Percentiles rank a stretch among this genome's conserved stretches.
phyloP scores from a whole-genome alignment of 2,329 filamentous ascomycete genomes.

The Monosporascus sp. region DNA sequence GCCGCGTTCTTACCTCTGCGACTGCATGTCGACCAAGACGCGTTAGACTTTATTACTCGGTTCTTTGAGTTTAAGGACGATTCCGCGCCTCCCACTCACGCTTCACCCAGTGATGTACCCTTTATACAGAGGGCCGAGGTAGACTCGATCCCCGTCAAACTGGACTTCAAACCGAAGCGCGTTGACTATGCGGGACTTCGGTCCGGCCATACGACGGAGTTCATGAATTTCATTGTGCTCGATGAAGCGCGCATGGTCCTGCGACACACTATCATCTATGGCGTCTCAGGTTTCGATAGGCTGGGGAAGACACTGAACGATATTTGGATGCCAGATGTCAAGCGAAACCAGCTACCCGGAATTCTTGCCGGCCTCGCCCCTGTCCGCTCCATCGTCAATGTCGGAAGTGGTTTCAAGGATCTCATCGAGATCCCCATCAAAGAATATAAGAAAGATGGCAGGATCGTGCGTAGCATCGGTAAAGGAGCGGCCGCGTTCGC shows the following conservation, averaged over 20 bases:
- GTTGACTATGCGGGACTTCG: conserved; percentile 91
- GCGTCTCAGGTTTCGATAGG: conserved; percentile 83
- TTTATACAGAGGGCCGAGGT: conserved; percentile 91
- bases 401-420: conserved; percentile 80
- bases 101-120: conserved; percentile 65
- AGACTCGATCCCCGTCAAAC: conserved; percentile 73
- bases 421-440: conserved; percentile 84
- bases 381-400: conserved; percentile 85
- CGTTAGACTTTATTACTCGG: conserved; percentile 90
- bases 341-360: conserved; percentile 79
- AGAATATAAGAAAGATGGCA: conserved; percentile 91
- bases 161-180: conserved; percentile 97
- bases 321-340: conserved; percentile 94
- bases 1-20: conserved; percentile 77
- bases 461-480: conserved; percentile 83
- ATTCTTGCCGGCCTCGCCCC: conserved; percentile 86
- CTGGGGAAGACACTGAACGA: conserved; percentile 88
- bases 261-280: conserved; percentile 87
- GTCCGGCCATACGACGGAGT: conserved; percentile 91
- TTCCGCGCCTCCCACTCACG: conserved; percentile 41
- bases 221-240: conserved; percentile 97
- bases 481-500: conserved; percentile 89
- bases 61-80: conserved; percentile 99
- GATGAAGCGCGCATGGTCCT: conserved; percentile 84
- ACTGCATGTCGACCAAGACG: conserved; percentile 94